Percentiles rank a stretch among this genome's conserved stretches.
Conservation (phyloP, 768 basidiomycete species). For the Lactarius psammicola region DNA sequence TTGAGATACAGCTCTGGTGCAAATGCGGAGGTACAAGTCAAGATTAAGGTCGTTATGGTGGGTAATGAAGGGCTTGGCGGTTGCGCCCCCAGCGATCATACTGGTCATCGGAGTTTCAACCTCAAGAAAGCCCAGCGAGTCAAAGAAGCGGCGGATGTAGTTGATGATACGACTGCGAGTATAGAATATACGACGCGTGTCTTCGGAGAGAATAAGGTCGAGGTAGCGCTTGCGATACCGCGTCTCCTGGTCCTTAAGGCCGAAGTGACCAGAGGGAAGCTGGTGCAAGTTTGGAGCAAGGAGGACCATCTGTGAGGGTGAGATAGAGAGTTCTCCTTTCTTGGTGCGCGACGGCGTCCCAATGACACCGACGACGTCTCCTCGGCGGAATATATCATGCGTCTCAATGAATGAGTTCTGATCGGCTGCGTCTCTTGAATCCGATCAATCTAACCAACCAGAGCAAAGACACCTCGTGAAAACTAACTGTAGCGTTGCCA, state of each 20-base stretch:
- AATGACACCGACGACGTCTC: slow-evolving; percentile 92
- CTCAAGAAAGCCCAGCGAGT: slow-evolving; percentile 92
- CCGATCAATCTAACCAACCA: background rate
- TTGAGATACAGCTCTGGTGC: slow-evolving; percentile 99
- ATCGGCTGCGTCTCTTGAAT: slow-evolving; percentile 58
- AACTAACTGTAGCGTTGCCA: slow-evolving; percentile 82
- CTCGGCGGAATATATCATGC: slow-evolving; percentile 89
- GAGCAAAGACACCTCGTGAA: background rate
- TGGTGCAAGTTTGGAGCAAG: slow-evolving; percentile 97
- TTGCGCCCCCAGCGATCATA: slow-evolving; percentile 94
- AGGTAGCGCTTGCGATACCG: slow-evolving; percentile 98
- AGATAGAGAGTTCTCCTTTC: slow-evolving; percentile 92
- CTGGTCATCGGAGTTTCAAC: slow-evolving; percentile 99
- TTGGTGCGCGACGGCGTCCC: slow-evolving; percentile 90
- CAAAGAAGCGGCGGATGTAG: slow-evolving; percentile 89
- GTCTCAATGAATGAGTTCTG: slow-evolving; percentile 62
- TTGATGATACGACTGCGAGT: slow-evolving; percentile 87
- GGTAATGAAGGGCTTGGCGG: slow-evolving; percentile 97
- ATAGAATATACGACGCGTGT: slow-evolving; percentile 87
- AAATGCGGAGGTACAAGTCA: slow-evolving; percentile 93
- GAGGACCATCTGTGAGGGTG: slow-evolving; percentile 75
- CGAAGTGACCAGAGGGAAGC: slow-evolving; percentile 88
- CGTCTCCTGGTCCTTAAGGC: slow-evolving; percentile 95
- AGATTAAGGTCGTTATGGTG: slow-evolving; percentile 98
- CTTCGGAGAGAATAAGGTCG: slow-evolving; percentile 92